Evolutionary conservation across 352 stramenopile genomes (phyloP).

Genomic region (Phytopythium litorale): DNA sequence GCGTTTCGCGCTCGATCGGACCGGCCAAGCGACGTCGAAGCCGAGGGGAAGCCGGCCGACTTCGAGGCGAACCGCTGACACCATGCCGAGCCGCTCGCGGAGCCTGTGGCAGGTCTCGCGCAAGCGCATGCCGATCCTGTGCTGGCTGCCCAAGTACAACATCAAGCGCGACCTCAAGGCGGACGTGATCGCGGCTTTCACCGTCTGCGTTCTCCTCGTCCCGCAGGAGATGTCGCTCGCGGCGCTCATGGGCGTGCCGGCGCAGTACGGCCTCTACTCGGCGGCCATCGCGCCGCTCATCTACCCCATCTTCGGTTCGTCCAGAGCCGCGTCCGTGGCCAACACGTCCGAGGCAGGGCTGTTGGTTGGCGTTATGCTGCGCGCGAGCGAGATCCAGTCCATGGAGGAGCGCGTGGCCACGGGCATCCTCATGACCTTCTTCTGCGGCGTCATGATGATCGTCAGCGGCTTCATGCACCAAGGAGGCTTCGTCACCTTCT

Average conservation of each 20-base stretch:
- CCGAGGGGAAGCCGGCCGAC: too few relatives aligned
- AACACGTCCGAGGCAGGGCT: slow-evolving; percentile 66
- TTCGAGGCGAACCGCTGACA: background rate
- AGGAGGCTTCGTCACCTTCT: slow-evolving; percentile 65
- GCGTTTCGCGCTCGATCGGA: background rate
- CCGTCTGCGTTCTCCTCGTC: slow-evolving; percentile 89
- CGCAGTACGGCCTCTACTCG: slow-evolving; percentile 70
- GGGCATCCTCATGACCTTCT: slow-evolving; percentile 70
- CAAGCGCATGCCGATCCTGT: slow-evolving; percentile 58
- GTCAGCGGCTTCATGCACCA: slow-evolving; percentile 51
- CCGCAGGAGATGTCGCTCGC: slow-evolving; percentile 91
- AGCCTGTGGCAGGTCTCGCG: slow-evolving; percentile 2
- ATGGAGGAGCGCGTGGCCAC: slow-evolving; percentile 57
- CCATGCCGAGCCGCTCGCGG: slow-evolving; percentile 3
- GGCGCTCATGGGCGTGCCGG: slow-evolving; percentile 80
- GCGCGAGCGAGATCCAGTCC: slow-evolving; percentile 36
- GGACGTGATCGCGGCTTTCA: slow-evolving; percentile 63
- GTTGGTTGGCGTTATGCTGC: slow-evolving; percentile 57
- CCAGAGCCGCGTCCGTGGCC: slow-evolving; percentile 51
- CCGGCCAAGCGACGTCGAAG: background rate
- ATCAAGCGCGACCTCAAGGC: slow-evolving; percentile 57
- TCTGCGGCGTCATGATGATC: slow-evolving; percentile 54
- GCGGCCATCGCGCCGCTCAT: slow-evolving; percentile 66
- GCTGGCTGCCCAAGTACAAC: slow-evolving; percentile 71
- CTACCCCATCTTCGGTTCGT: slow-evolving; percentile 72